Evolutionary conservation across 2,329 filamentous ascomycete genomes (phyloP).

Genomic region (Pyricularia sp.): DNA sequence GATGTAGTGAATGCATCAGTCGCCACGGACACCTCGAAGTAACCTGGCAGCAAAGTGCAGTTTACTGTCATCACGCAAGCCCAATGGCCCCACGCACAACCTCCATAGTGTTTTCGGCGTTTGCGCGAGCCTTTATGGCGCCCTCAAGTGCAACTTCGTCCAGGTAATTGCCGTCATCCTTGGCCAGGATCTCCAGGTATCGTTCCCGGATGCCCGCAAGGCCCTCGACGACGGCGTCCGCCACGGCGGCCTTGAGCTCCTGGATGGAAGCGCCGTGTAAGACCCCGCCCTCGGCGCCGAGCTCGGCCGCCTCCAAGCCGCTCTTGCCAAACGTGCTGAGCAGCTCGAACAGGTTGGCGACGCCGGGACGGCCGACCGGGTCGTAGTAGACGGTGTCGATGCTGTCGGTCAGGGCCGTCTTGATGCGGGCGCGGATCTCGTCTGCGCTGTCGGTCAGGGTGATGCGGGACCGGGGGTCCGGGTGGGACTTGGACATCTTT

Average conservation of each 20-base stretch:
- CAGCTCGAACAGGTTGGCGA: constrained; percentile 80
- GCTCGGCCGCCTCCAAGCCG: constrained; percentile 25
- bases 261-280: constrained; percentile 35
- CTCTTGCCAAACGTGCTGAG: constrained; percentile 56
- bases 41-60: background rate
- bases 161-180: constrained; percentile 26
- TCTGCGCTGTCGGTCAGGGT: constrained; percentile 64
- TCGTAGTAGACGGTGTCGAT: constrained; percentile 61
- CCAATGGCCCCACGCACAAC: constrained; percentile 43
- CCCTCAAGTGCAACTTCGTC: constrained; percentile 47
- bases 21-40: background rate
- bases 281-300: constrained; percentile 22
- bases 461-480: constrained; percentile 65
- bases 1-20: background rate
- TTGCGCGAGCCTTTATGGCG: constrained; percentile 49
- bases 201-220: constrained; percentile 45
- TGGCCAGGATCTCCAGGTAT: constrained; percentile 41
- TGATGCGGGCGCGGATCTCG: constrained; percentile 61
- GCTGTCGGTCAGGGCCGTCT: constrained; percentile 69
- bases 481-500: constrained; percentile 94
- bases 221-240: constrained; percentile 43
- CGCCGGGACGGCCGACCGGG: constrained; percentile 59
- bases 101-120: constrained; percentile 49
- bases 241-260: constrained; percentile 55
- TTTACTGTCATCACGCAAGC: constrained; percentile 18